phyloP scores from a whole-genome alignment of 2,329 filamentous ascomycete species.

The Fusarium annulatum region DNA sequence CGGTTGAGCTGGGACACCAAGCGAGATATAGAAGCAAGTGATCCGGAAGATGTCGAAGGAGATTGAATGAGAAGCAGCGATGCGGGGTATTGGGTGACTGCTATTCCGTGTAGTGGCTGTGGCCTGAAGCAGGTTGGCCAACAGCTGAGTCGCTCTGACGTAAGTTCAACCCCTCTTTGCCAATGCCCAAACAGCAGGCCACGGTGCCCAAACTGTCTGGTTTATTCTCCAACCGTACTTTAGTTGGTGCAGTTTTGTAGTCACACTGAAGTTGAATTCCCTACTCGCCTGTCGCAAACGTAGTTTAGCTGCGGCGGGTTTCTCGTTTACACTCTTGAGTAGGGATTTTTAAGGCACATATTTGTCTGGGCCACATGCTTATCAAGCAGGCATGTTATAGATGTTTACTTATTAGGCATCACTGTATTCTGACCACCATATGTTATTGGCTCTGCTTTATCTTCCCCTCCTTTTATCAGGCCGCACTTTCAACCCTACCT shows the following conservation, averaged over 20 bases:
- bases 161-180: background rate
- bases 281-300: too few relatives aligned
- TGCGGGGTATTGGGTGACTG: background rate
- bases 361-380: too few relatives aligned
- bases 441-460: too few relatives aligned
- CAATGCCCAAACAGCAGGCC: background rate
- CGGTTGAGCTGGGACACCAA: background rate
- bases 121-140: background rate
- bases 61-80: background rate
- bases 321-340: too few relatives aligned
- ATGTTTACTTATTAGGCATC: too few relatives aligned
- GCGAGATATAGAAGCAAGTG: background rate
- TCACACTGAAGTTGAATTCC: background rate
- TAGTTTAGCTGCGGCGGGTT: too few relatives aligned
- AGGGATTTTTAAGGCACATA: too few relatives aligned
- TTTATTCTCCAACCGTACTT: background rate
- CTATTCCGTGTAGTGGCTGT: background rate
- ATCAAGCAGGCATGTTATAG: too few relatives aligned
- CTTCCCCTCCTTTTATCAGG: too few relatives aligned
- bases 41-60: rapidly evolving
- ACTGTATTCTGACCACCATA: too few relatives aligned
- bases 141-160: background rate
- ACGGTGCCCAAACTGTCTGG: background rate
- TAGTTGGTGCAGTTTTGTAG: rapidly evolving
- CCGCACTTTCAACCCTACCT: too few relatives aligned